Evolutionary conservation across 805 yeast species (phyloP), one percentile per base, ranked within the genome.

Genomic region (Saccharomycopsis fermentans): DNA sequence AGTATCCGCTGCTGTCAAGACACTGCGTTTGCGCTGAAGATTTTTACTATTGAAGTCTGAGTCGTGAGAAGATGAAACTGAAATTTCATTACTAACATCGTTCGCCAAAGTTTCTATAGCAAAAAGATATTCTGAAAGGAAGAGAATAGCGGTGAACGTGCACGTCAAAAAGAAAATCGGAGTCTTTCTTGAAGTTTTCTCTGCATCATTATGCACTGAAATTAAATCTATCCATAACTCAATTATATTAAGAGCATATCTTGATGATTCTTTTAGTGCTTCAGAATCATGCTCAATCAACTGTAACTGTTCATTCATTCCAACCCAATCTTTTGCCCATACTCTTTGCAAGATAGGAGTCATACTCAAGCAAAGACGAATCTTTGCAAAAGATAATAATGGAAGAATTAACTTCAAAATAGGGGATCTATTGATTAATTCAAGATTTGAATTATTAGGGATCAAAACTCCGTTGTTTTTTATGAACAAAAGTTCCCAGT

Each of bases 121-220:
- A 58, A 77, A 75, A 63, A 86, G 69, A 64, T 79, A 84, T 64
- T 84, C 88, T 2, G 89, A 80, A 56, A 86, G 76, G 37, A 86
- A 71, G 57, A 86, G 70, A 12, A 83, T 72, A 1, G 90, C 74
- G 0, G 85, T 79, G 65, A 84, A 84, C 29, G 85, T 77, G 67
- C 90, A 83, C 0, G 90, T 82, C 34, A 86, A 77, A 65, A 87
- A 84, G 68, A 84, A 86, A 29, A 86, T 86, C 1, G 94, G 94
- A 0, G 92, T 85, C 63, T 90, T 74, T 35, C 85, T 77, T 0
- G 88, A 81, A 0, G 87, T 81, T 66, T 81, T 80, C 62, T 81
- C 84, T 0, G 86, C 83, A 67, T 84, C 86, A 56, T 80, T 79
- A 32, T 78, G 79, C 55, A 82, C 80, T 2, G 85, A 78, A n/a